Conservation (phyloP, 352 stramenopile species). For the Pythium phragmiticola region DNA sequence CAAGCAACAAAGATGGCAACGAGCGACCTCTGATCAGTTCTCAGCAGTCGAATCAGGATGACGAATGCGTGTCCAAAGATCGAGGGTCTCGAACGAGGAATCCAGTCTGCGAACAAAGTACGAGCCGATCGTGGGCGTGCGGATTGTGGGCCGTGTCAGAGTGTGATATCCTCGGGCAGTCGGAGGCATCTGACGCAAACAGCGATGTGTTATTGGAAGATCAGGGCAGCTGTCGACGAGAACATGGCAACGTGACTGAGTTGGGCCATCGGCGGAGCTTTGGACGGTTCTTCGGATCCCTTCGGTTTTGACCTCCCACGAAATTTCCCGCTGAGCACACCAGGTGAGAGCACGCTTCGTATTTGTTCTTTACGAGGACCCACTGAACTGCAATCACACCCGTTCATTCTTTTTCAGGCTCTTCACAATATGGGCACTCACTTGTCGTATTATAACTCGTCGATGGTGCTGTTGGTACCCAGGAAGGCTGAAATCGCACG, state of each 20-base stretch:
- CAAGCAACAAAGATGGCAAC: not conserved
- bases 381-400: not conserved
- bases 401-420: too few species aligned
- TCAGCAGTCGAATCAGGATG: not conserved
- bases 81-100: not conserved
- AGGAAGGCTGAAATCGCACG: too few species aligned
- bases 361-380: not conserved
- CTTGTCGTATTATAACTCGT: too few species aligned
- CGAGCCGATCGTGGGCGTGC: conserved; percentile 2
- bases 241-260: not conserved
- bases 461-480: too few species aligned
- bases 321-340: not conserved
- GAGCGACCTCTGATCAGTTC: not conserved
- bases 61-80: not conserved
- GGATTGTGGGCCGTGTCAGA: conserved; percentile 14
- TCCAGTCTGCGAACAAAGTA: conserved; percentile 6
- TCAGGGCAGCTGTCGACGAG: not conserved
- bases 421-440: too few species aligned
- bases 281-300: conserved; percentile 13
- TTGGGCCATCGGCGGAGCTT: not conserved
- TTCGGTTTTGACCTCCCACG: conserved; percentile 7
- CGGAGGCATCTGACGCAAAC: conserved; percentile 1
- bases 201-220: conserved; percentile 5
- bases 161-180: conserved; percentile 3
- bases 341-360: not conserved